Base-by-base conservation (phyloP, 2,329 filamentous ascomycete genomes). In the Microdochium bolleyi region DNA sequence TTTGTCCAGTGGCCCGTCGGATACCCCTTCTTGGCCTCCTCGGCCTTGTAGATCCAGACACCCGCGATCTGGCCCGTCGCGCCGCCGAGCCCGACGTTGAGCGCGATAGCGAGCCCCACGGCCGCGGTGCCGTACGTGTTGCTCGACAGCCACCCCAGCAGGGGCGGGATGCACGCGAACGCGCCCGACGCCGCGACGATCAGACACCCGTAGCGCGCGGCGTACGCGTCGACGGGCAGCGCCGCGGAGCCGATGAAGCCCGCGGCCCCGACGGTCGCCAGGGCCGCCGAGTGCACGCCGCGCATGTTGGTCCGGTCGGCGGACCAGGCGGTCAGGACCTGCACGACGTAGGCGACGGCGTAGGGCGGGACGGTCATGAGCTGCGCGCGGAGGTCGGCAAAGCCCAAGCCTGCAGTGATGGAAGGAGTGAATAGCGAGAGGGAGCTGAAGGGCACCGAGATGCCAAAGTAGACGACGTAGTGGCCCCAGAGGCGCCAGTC, bases 1-100 rank as follows among this genome's bases (percentile, higher is more conserved):
- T 87, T 86, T 3, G 76, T 78, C 80, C 82, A 87, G 62, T 89
- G 85, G 0, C 86, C 86, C 0, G 84, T 88, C 0, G 84, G 84
- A 63, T 87, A 89, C 0, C 86, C 85, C 10, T 59, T 67, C 22
- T 69, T 64, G 19, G 75, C 77, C 65, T 89, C 83, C 11, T 78
- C 69, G 1, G 79, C 73, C 61, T 85, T 85, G 68, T 88, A 89
- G 56, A 88, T 88, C 84, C 84, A 89, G 1, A 88, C 83, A 0
- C 85, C 86, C 0, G 82, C 78, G 41, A 89, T 89, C 65, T 89
- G 85, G 0, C 86, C 85, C 0, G 85, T 75, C 0, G 84, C 85
- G 0, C 84, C 85, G 49, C 77, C 77, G 27, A 87, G 75, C 2
- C 80, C 83, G 16, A 89, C 79, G 56, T 89, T 88, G 56, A 89